These are phyloP conservation scores for Colletotrichum sp. DNA, from an alignment of 2,329 filamentous ascomycete species.

Conservation along the genomic window DNA sequence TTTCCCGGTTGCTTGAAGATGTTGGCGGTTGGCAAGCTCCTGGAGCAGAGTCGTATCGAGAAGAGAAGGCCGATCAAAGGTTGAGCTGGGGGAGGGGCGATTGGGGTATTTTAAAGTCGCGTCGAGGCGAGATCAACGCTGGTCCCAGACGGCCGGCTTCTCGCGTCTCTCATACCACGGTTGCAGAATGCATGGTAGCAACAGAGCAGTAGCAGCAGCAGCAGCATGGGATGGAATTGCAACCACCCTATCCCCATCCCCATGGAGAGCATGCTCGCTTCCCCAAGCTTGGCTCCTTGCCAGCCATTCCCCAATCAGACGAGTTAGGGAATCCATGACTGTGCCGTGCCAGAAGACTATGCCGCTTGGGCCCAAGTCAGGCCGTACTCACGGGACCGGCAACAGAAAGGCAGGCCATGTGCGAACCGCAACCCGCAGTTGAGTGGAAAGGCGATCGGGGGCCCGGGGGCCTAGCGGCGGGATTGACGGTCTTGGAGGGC, in stretches of 20 bases:
- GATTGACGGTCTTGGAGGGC: slow-evolving; percentile 17
- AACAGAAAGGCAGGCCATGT: not conserved
- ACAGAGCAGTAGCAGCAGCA: not conserved
- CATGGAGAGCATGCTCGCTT: not conserved
- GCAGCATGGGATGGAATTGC: not conserved
- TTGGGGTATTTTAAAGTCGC: slow-evolving; percentile 10
- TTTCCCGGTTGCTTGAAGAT: not conserved
- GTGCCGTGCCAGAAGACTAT: not conserved
- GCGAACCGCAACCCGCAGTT: not conserved
- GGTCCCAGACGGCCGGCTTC: slow-evolving; percentile 7
- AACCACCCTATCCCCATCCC: not conserved
- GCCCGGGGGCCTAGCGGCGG: slow-evolving; percentile 6
- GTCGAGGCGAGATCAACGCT: not conserved
- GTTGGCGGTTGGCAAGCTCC: slow-evolving; percentile 5
- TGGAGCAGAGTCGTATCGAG: slow-evolving; percentile 6
- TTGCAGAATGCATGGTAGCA: slow-evolving; percentile 9
- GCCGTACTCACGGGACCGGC: slow-evolving; percentile 4
- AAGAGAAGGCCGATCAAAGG: not conserved
- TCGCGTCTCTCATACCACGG: not conserved
- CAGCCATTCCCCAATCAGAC: slow-evolving; percentile 7
- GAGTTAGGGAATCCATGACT: not conserved
- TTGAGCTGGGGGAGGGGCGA: not conserved
- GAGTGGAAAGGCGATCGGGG: slow-evolving; percentile 3
- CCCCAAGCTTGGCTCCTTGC: not conserved
- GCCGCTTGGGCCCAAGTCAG: not conserved